phyloP scores from a whole-genome alignment of 768 basidiomycete species.

The Naganishia antarctica region DNA sequence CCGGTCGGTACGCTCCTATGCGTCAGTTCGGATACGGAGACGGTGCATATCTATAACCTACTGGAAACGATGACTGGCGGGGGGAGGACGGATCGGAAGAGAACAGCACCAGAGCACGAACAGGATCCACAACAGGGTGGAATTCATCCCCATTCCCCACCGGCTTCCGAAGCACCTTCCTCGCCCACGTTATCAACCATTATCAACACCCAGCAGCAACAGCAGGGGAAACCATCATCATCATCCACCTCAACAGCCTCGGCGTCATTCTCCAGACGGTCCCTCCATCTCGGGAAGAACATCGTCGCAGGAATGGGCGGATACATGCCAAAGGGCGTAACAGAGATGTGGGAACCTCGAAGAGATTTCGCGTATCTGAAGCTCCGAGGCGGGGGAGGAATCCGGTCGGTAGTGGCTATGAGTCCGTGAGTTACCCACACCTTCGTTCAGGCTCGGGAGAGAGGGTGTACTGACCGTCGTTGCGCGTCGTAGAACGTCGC shows the following conservation, averaged over 20 bases:
- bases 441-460: background rate
- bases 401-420: conserved; percentile 79
- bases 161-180: conserved; percentile 39
- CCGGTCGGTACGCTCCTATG: conserved; percentile 73
- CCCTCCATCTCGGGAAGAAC: conserved; percentile 46
- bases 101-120: background rate
- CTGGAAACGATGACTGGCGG: conserved; percentile 2
- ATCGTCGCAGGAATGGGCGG: conserved; percentile 47
- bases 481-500: conserved; percentile 58
- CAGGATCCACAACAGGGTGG: conserved; percentile 18
- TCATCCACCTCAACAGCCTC: too few species aligned
- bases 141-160: conserved; percentile 28
- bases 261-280: conserved; percentile 40
- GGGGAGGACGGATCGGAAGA: conserved; percentile 37
- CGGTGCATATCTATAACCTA: conserved; percentile 93
- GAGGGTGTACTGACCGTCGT: background rate
- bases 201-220: conserved; percentile 22
- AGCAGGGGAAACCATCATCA: conserved; percentile 1
- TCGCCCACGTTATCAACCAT: conserved; percentile 34
- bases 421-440: conserved; percentile 71
- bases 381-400: conserved; percentile 65
- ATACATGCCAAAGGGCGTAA: conserved; percentile 68
- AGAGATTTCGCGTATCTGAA: conserved; percentile 88
- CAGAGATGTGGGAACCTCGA: conserved; percentile 95
- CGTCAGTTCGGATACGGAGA: conserved; percentile 86